Conservation (phyloP, 148 eudicot species). For the Fagopyrum homotropicum region DNA sequence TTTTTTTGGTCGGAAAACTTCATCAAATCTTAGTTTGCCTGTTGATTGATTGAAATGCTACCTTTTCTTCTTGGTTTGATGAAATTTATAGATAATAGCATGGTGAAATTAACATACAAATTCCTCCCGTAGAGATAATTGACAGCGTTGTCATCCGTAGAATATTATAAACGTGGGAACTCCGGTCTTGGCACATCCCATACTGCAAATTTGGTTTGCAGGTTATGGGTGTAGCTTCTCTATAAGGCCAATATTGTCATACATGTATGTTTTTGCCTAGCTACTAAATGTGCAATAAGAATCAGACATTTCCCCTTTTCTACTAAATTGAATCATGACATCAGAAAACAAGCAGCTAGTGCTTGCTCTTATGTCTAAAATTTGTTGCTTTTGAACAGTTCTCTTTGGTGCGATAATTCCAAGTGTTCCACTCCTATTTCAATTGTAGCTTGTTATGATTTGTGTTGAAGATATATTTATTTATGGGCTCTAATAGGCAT, state of each 20-base stretch:
- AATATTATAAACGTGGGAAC: neutral
- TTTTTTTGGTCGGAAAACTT: neutral
- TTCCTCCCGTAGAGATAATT: neutral
- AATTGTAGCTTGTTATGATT: neutral
- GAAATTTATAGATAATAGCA: neutral
- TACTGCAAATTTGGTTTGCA: neutral
- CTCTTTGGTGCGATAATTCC: neutral
- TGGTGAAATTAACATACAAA: neutral
- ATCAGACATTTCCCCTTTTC: neutral
- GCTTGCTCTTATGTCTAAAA: neutral
- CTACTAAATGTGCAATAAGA: neutral
- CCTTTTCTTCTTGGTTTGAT: neutral
- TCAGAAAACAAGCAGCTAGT: neutral
- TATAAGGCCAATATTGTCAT: neutral
- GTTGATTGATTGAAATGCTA: neutral
- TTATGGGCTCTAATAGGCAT: neutral
- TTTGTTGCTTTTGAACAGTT: neutral
- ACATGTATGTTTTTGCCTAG: neutral
- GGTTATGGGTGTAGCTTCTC: neutral
- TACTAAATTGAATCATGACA: neutral
- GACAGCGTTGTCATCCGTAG: neutral
- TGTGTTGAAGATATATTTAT: neutral
- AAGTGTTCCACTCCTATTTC: neutral
- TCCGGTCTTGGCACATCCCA: neutral
- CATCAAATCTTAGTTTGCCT: neutral